Conservation (phyloP, 495 filamentous ascomycete genomes). For the Xylona heveae region DNA sequence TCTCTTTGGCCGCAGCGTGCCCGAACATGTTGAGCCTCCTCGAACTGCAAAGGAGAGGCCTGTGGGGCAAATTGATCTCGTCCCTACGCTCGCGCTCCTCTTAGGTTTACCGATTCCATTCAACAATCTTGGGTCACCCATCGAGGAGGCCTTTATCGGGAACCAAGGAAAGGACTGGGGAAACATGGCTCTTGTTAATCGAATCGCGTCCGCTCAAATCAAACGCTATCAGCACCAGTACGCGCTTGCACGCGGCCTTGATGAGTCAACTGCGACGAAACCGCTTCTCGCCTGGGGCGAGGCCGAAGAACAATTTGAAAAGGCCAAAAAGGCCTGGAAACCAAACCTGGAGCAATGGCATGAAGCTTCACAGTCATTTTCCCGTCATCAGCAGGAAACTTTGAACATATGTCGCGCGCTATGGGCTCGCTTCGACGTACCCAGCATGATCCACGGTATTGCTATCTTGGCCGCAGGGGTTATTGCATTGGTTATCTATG, state of each 20-base stretch:
- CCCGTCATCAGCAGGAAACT: slow-evolving; percentile 55
- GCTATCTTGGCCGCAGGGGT: slow-evolving; percentile 44
- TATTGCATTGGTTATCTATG: slow-evolving; percentile 45
- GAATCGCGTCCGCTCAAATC: slow-evolving; percentile 66
- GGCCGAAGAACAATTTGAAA: slow-evolving; percentile 23
- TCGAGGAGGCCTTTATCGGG: slow-evolving; percentile 81
- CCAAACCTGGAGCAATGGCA: slow-evolving; percentile 9
- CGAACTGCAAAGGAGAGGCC: slow-evolving; percentile 53
- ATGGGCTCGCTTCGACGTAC: slow-evolving; percentile 80
- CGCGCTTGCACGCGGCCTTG: slow-evolving; percentile 34
- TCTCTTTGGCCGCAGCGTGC: slow-evolving; percentile 56
- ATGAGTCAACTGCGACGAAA: slow-evolving; percentile 30
- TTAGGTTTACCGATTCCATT: slow-evolving; percentile 86
- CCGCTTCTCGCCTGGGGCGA: slow-evolving; percentile 36
- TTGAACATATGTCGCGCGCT: slow-evolving; percentile 61
- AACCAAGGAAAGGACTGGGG: slow-evolving; percentile 41
- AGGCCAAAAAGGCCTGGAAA: too few relatives aligned
- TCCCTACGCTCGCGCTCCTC: slow-evolving; percentile 72
- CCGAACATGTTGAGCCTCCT: slow-evolving; percentile 39
- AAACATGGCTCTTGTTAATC: slow-evolving; percentile 53
- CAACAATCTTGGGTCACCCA: slow-evolving; percentile 90
- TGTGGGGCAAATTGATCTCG: slow-evolving; percentile 89
- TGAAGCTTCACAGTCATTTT: slow-evolving; percentile 35
- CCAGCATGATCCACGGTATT: slow-evolving; percentile 66
- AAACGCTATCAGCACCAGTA: slow-evolving; percentile 66